A percentile compares a stretch with the other conserved stretches of the same genome.
Conservation (phyloP, 2,329 filamentous ascomycete genomes). For the Aaosphaeria arxii region DNA sequence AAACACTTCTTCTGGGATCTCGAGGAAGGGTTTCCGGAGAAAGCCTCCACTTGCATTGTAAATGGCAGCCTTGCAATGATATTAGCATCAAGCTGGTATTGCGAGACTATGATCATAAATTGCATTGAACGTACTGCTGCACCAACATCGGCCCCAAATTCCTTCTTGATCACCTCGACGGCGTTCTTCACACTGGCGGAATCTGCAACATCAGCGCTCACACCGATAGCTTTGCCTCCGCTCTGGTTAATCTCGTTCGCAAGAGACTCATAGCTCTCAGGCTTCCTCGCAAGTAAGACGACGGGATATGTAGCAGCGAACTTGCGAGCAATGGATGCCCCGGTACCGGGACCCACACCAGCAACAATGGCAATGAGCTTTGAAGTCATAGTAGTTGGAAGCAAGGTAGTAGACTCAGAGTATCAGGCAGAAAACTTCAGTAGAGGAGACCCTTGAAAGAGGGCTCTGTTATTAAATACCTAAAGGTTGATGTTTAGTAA, state of each 20-base stretch:
- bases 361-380: slow-evolving; percentile 67
- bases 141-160: slow-evolving; percentile 51
- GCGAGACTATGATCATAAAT: neutral
- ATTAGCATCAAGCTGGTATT: neutral
- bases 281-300: slow-evolving; percentile 68
- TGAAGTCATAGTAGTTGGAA: slow-evolving; percentile 30
- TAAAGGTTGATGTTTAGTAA: slow-evolving; percentile 21
- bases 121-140: slow-evolving; percentile 23
- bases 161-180: slow-evolving; percentile 60
- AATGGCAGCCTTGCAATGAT: slow-evolving; percentile 53
- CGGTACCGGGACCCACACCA: slow-evolving; percentile 71
- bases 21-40: slow-evolving; percentile 59
- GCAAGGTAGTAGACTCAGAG: neutral
- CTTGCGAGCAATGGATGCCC: slow-evolving; percentile 58
- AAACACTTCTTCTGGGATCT: slow-evolving; percentile 59
- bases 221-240: slow-evolving; percentile 69
- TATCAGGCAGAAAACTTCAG: too few species aligned
- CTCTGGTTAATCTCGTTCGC: slow-evolving; percentile 64
- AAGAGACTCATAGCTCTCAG: slow-evolving; percentile 63
- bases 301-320: slow-evolving; percentile 68
- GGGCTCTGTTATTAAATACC: slow-evolving; percentile 6
- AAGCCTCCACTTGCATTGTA: slow-evolving; percentile 67
- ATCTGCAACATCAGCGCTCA: slow-evolving; percentile 64
- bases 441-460: slow-evolving; percentile 1
- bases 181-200: slow-evolving; percentile 55